Evolutionary conservation across 495 filamentous ascomycete species (phyloP), one percentile per base, ranked within the genome.

Genomic region (Penicillium angulare): DNA sequence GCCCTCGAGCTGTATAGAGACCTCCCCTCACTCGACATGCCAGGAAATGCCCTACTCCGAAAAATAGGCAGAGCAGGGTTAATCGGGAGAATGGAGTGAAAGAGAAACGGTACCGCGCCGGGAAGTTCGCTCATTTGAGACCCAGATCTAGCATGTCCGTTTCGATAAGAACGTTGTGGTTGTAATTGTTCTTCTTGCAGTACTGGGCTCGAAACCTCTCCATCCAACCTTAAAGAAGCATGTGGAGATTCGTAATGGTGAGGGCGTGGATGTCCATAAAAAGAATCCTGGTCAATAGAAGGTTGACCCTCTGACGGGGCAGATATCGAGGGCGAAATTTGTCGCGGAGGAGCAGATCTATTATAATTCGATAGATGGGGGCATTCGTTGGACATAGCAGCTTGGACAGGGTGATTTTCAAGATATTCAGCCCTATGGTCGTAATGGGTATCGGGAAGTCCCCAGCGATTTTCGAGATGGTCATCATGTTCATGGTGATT

Each of bases 401-500:
- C n/a, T n/a, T n/a, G n/a, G n/a, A n/a, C n/a, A n/a, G n/a, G n/a
- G n/a, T n/a, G n/a, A n/a, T n/a, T n/a, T n/a, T n/a, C n/a, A n/a
- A n/a, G n/a, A n/a, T n/a, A 9, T 10, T 38, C 34, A 1, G 38
- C 21, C 24, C 21, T 13, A 23, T 7, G 27, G 13, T 41, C 38
- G 10, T 41, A 24, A 7, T 17, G 20, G 1, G 34, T 15, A 17
- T 38, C 15, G 16, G 21, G 13, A 5, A 15, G 7, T 6, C 24
- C 38, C 38, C 38, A 41, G 13, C 20, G 15, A 15, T 10, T 9
- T 7, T 13, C 38, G 10, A 35, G 18, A 12, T 12, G 27, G n/a
- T 26, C 31, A 3, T 55, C 35, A 13, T 50, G 22, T 34, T 62
- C 61, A 15, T 59, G 44, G 23, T 64, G 61, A 33, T 65, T 65